Evolutionary conservation across 371 early-diverging fungal genomes (phyloP).

Genomic region (Rhizomucor miehei): DNA sequence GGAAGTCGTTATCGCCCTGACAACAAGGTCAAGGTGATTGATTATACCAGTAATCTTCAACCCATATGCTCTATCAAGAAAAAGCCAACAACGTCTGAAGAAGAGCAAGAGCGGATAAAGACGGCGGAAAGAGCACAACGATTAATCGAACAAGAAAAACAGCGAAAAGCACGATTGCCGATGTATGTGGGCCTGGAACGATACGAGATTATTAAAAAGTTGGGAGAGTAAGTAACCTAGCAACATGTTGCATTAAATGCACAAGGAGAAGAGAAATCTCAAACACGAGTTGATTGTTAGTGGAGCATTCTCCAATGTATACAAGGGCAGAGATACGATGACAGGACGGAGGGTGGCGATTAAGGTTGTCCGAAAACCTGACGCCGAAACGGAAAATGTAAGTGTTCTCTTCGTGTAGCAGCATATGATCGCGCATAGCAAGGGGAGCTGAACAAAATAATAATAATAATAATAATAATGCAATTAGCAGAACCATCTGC

Average conservation of each 20-base stretch:
- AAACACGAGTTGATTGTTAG: constrained; percentile 22
- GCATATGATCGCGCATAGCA: no score
- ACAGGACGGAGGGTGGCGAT: constrained; percentile 71
- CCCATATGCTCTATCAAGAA: neutral
- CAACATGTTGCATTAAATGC: neutral
- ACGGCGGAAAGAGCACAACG: constrained; percentile 9
- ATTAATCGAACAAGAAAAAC: constrained; percentile 10
- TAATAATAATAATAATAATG: no score
- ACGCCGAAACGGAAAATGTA: constrained; percentile 59
- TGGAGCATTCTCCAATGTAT: constrained; percentile 86
- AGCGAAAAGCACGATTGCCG: constrained; percentile 34
- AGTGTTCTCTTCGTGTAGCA: neutral
- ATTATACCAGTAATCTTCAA: neutral
- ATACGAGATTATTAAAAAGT: constrained; percentile 50
- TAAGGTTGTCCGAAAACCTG: constrained; percentile 75
- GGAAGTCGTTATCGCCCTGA: no score
- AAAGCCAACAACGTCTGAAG: neutral
- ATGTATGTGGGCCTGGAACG: constrained; percentile 51
- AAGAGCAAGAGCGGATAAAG: constrained; percentile 7
- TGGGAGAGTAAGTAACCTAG: constrained; percentile 63
- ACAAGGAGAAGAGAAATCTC: no score
- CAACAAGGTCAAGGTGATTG: no score
- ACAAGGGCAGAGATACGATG: constrained; percentile 59
- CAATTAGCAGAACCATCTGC: constrained; percentile 16
- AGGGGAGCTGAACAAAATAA: no score